phyloP scores from a whole-genome alignment of 306 rosid genomes.

The Hippophae rhamnoides region DNA sequence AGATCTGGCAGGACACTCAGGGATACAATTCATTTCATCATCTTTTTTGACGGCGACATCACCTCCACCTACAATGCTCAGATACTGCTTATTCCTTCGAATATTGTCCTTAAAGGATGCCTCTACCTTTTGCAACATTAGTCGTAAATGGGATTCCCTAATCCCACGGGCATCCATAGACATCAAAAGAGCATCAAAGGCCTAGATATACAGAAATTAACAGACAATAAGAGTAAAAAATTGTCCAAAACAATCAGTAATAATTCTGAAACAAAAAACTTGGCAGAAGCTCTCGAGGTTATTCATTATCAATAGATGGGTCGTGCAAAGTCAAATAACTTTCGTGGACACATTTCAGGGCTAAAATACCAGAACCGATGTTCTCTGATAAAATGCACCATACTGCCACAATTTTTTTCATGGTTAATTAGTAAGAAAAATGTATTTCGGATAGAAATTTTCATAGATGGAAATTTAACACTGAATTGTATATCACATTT shows the following conservation, averaged over 20 bases:
- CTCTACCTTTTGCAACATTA: slow-evolving; percentile 86
- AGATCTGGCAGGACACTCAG: slow-evolving; percentile 30
- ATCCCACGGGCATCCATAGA: slow-evolving; percentile 84
- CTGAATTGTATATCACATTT: too few relatives aligned
- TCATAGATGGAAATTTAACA: too few relatives aligned
- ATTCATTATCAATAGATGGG: too few relatives aligned
- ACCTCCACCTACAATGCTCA: slow-evolving; percentile 21
- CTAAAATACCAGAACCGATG: too few relatives aligned
- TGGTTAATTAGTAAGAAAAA: too few relatives aligned
- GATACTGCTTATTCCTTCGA: slow-evolving; percentile 31
- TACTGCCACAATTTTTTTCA: too few relatives aligned
- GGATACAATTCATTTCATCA: slow-evolving; percentile 33
- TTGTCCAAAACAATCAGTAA: neutral
- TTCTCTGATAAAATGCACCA: too few relatives aligned
- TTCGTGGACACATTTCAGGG: too few relatives aligned
- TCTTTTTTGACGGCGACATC: slow-evolving; percentile 33
- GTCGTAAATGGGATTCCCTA: slow-evolving; percentile 89
- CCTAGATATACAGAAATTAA: slow-evolving; percentile 39
- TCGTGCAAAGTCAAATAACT: too few relatives aligned
- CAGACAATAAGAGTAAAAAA: slow-evolving; percentile 8
- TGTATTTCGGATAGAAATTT: too few relatives aligned
- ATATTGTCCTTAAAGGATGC: slow-evolving; percentile 67
- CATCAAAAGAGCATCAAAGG: slow-evolving; percentile 63
- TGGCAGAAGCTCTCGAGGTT: neutral
- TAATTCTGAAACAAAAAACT: neutral